Conservation (phyloP, 2,329 filamentous ascomycete species). For the Penicillium paneum region DNA sequence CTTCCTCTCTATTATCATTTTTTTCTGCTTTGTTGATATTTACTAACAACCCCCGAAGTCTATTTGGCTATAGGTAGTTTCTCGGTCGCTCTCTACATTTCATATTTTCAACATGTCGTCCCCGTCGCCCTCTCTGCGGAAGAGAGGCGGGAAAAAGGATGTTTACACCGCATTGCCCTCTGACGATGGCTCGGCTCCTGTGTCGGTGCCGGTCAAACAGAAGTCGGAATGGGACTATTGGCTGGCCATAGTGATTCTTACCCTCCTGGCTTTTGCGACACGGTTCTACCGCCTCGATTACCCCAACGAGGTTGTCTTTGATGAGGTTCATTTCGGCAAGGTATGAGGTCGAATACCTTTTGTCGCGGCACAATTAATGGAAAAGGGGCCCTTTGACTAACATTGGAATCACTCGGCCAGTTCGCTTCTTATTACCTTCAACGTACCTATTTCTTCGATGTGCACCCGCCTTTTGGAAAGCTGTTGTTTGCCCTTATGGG, state of each 20-base stretch:
- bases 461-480: constrained; percentile 96
- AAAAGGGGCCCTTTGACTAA: constrained; percentile 16
- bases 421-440: constrained; percentile 75
- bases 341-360: constrained; percentile 51
- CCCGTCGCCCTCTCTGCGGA: constrained; percentile 40
- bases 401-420: constrained; percentile 25
- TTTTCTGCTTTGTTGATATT: not conserved
- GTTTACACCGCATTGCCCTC: constrained; percentile 23
- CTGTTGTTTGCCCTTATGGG: constrained; percentile 95
- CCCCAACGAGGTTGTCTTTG: constrained; percentile 95
- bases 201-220: constrained; percentile 21
- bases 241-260: constrained; percentile 73
- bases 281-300: constrained; percentile 95
- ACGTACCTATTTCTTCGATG: constrained; percentile 99
- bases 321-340: constrained; percentile 99
- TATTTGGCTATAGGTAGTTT: constrained; percentile 30
- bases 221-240: constrained; percentile 77
- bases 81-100: constrained; percentile 28
- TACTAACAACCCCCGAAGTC: constrained; percentile 20
- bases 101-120: constrained; percentile 34
- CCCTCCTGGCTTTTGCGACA: constrained; percentile 79
- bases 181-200: constrained; percentile 22
- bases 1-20: not conserved
- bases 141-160: constrained; percentile 43
- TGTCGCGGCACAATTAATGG: not conserved